phyloP scores from a whole-genome alignment of 2,329 filamentous ascomycete species.

The Xylaria sp. region DNA sequence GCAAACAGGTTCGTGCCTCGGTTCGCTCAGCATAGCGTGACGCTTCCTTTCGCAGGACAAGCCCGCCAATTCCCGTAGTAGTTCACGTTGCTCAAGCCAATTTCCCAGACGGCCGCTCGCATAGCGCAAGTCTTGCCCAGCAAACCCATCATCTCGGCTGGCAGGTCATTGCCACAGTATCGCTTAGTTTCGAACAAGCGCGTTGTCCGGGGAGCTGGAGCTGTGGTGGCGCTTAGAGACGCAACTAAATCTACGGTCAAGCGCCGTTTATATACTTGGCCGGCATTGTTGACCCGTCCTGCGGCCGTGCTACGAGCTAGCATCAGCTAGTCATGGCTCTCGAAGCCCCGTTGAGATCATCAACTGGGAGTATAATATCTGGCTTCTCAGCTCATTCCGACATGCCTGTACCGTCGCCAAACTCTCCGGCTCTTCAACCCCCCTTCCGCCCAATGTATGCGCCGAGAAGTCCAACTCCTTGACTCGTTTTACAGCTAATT shows the following conservation, averaged over 20 bases:
- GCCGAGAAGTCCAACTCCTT: constrained; percentile 1
- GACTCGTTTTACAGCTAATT: constrained; percentile 28
- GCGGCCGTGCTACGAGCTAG: constrained; percentile 35
- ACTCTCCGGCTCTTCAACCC: constrained; percentile 61
- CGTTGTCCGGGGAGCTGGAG: constrained; percentile 29
- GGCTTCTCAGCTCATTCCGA: constrained; percentile 65
- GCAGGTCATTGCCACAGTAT: constrained; percentile 33
- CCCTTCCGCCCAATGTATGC: constrained; percentile 66
- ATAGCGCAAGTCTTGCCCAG: constrained; percentile 29
- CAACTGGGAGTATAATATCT: constrained; percentile 67
- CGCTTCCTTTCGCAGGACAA: constrained; percentile 37
- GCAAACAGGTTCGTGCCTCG: constrained; percentile 30
- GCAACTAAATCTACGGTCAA: constrained; percentile 38
- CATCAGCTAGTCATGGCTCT: constrained; percentile 63
- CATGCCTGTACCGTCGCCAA: constrained; percentile 66
- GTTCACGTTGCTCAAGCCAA: constrained; percentile 34
- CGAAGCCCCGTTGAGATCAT: constrained; percentile 71
- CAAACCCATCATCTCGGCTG: constrained; percentile 31
- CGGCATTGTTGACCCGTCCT: constrained; percentile 36
- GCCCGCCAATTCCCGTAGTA: constrained; percentile 29
- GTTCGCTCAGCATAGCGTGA: constrained; percentile 35
- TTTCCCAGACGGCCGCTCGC: constrained; percentile 30
- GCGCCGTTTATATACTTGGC: constrained; percentile 34
- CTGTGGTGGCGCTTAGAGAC: constrained; percentile 37
- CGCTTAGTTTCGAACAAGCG: constrained; percentile 41